Evolutionary conservation across 192 early-diverging fungal species (phyloP), one percentile per base, ranked within the genome.

Genomic region (Mortierella hygrophila): DNA sequence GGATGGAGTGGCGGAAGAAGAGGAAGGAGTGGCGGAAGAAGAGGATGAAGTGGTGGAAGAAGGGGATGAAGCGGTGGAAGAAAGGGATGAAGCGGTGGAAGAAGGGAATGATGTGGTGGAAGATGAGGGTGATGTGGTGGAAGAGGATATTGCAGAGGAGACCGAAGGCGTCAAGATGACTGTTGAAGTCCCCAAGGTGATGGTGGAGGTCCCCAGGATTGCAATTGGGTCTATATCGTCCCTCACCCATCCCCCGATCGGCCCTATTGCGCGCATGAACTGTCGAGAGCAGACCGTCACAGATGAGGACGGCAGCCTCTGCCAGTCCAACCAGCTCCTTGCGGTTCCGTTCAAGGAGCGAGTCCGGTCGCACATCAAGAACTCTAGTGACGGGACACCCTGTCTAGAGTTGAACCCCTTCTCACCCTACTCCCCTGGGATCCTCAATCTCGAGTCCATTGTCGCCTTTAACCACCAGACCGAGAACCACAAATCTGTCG

Each of bases 261-360:
- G 81, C 10, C 81, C 81, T 4, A 82, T 82, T 35, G 81, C 81
- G 40, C 75, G 81, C 46, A 82, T 18, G 57, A 82, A 82, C 60
- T 82, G 71, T 42, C 81, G 81, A n/a, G 76, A 82, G 7, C 68
- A 42, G 16, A 52, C 32, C 8, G 11, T 20, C 5, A 68, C 18
- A 6, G 37, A 52, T 7, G 68, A 81, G 29, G 73, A 70, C 37
- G 79, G 16, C 5, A 38, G 16, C 0, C n/a, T 65, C 37, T 63
- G 10, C 60, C 57, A 55, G 6, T 70, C 60, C 10, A 68, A 35
- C 16, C 69, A 75, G 23, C 21, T 42, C 2, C 57, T 82, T 42
- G 29, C 23, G 3, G 54, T 63, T 21, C 70, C 52, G 29, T 38
- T 40, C 10, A 72, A 72, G 63, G 54, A 72, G 18, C 15, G 78